These are phyloP conservation scores for Cercospora zeae-maydis DNA, from an alignment of 2,329 filamentous ascomycete genomes.

Conservation along the genomic window DNA sequence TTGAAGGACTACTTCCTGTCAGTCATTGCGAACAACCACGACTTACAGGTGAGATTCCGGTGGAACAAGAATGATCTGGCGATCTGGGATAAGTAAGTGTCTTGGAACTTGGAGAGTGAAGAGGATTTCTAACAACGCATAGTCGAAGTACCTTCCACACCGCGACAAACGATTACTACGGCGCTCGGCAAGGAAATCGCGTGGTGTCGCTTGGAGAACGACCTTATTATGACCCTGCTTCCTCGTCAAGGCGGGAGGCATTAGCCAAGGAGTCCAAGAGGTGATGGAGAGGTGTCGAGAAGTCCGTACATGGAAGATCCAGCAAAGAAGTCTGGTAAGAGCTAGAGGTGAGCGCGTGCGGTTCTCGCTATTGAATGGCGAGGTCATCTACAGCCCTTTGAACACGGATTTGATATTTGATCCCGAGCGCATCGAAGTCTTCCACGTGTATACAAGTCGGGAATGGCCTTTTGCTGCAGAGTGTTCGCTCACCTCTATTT, in stretches of 20 bases:
- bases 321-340: background rate
- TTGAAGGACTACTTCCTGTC: slow-evolving; percentile 28
- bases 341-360: too few relatives aligned
- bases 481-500: too few relatives aligned
- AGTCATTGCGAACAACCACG: slow-evolving; percentile 55
- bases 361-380: too few relatives aligned
- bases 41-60: slow-evolving; percentile 64
- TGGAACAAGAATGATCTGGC: slow-evolving; percentile 64
- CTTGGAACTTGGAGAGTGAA: background rate
- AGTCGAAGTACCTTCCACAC: slow-evolving; percentile 21
- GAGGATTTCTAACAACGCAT: background rate
- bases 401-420: too few relatives aligned
- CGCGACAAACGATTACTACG: slow-evolving; percentile 24
- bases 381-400: too few relatives aligned
- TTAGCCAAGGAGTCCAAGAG: slow-evolving; percentile 4
- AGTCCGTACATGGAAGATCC: background rate
- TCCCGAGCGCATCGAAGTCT: too few relatives aligned
- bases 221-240: slow-evolving; percentile 24
- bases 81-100: slow-evolving; percentile 38
- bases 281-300: background rate
- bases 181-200: slow-evolving; percentile 19
- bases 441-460: too few relatives aligned
- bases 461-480: too few relatives aligned
- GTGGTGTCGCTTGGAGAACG: slow-evolving; percentile 24
- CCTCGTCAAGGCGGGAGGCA: slow-evolving; percentile 19